Evolutionary conservation across 495 filamentous ascomycete genomes (phyloP), one percentile per base, ranked within the genome.

Genomic region (Aspergillus biplanus): DNA sequence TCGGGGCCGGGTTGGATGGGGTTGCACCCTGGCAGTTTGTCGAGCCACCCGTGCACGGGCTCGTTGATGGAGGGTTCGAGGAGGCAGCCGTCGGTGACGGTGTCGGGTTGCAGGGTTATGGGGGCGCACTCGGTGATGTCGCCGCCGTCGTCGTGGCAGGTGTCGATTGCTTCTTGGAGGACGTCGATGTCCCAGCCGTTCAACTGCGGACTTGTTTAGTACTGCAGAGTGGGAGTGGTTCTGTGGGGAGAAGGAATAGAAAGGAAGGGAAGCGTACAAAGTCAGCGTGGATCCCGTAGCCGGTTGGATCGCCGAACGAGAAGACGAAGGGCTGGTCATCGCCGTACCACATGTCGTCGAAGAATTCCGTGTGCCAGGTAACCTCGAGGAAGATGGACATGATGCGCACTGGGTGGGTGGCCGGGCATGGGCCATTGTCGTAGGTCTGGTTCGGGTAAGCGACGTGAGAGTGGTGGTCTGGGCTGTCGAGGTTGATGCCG

Each of bases 331-430:
- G 89, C 48, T 82, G 81, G 69, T 82, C 81, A 62, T 82, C 71
- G 39, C 73, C 82, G 39, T 81, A 83, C 80, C 86, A 90, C 65
- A 79, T 70, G 58, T 83, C 73, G 33, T 73, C 71, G 64, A 89
- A 86, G 7, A 68, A 62, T 56, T 83, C 78, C 5, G 86, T 87
- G 67, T 86, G 74, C 77, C 83, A 92, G 71, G 85, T 83, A 18
- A 88, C 78, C 75, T 92, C 90, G 69, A 82, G 89, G 77, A 92
- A 91, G 58, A 92, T 73, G 50, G 87, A 86, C 57, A 87, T 74
- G 5, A 86, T 73, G 21, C 82, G 83, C 4, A 76, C 69, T 0
- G 86, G 86, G 77, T 90, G 90, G 49, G 48, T 54, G 2, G 52
- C 56, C 0, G 62, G 62, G 16, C 62, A 65, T 5, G 56, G 4